Evolutionary conservation across 1,284 basidiomycete species (phyloP).

Genomic region (Ganoderma lucidum): DNA sequence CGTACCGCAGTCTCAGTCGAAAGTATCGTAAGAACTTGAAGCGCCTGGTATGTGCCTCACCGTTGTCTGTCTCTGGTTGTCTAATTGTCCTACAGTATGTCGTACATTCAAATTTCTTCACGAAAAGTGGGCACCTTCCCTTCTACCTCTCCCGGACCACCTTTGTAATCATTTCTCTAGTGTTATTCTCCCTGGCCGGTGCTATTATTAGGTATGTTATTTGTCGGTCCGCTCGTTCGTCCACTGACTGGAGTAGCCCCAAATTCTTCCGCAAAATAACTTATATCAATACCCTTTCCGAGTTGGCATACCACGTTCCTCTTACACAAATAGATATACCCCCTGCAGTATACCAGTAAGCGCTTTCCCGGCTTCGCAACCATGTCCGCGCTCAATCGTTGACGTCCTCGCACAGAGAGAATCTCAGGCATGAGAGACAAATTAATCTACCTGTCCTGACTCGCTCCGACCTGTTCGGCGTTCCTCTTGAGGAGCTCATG

Average conservation of each 20-base stretch:
- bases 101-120: conserved; percentile 87
- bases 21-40: conserved; percentile 92
- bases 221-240: neutral
- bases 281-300: conserved; percentile 76
- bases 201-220: conserved; percentile 76
- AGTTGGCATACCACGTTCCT: conserved; percentile 77
- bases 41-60: conserved; percentile 60
- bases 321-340: conserved; percentile 87
- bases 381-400: conserved; percentile 21
- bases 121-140: conserved; percentile 67
- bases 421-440: conserved; percentile 72
- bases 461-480: conserved; percentile 75
- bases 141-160: neutral
- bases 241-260: conserved; percentile 54
- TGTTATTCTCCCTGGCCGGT: conserved; percentile 86
- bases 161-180: conserved; percentile 46
- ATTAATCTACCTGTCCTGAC: conserved; percentile 68
- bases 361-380: conserved; percentile 15
- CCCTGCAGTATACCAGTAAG: conserved; percentile 80
- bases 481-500: conserved; percentile 83
- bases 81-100: conserved; percentile 63
- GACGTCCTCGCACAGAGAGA: conserved; percentile 59
- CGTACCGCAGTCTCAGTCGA: conserved; percentile 80
- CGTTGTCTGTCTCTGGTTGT: neutral
- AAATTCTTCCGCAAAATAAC: conserved; percentile 88